A percentile compares a stretch with the other conserved stretches of the same genome.
phyloP scores from a whole-genome alignment of 371 early-diverging fungal genomes.

The Actinomortierella wolfii region DNA sequence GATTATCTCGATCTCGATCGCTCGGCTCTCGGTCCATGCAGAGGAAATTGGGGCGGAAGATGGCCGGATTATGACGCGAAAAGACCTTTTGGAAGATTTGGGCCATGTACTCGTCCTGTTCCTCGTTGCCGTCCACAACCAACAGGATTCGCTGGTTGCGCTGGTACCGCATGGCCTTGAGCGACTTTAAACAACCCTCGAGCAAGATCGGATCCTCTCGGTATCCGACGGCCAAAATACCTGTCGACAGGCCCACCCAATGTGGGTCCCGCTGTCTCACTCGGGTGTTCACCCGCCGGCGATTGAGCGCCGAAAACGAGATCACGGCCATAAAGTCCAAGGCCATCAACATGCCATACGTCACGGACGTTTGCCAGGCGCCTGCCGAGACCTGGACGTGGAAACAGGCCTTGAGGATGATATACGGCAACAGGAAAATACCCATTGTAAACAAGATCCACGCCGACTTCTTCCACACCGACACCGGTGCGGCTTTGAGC shows the following conservation, averaged over 20 bases:
- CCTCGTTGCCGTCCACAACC: constrained; percentile 65
- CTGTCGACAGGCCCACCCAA: constrained; percentile 32
- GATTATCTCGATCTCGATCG: constrained; percentile 32
- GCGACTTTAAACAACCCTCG: constrained; percentile 59
- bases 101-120: constrained; percentile 65
- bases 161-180: constrained; percentile 56
- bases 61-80: constrained; percentile 51
- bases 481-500: constrained; percentile 27
- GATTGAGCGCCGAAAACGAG: constrained; percentile 24
- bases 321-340: constrained; percentile 31
- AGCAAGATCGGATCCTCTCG: constrained; percentile 65
- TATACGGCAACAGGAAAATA: constrained; percentile 26
- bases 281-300: constrained; percentile 23
- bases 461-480: constrained; percentile 26
- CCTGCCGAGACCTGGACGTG: constrained; percentile 30
- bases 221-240: constrained; percentile 63
- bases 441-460: constrained; percentile 32
- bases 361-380: constrained; percentile 38
- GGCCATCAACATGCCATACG: constrained; percentile 41
- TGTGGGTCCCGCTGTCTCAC: constrained; percentile 21
- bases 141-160: constrained; percentile 58
- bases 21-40: constrained; percentile 41
- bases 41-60: constrained; percentile 51
- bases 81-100: constrained; percentile 60
- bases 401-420: constrained; percentile 34